These are phyloP conservation scores for Coniochaeta sp. DNA, from an alignment of 2,329 filamentous ascomycete genomes.

Conservation along the genomic window DNA sequence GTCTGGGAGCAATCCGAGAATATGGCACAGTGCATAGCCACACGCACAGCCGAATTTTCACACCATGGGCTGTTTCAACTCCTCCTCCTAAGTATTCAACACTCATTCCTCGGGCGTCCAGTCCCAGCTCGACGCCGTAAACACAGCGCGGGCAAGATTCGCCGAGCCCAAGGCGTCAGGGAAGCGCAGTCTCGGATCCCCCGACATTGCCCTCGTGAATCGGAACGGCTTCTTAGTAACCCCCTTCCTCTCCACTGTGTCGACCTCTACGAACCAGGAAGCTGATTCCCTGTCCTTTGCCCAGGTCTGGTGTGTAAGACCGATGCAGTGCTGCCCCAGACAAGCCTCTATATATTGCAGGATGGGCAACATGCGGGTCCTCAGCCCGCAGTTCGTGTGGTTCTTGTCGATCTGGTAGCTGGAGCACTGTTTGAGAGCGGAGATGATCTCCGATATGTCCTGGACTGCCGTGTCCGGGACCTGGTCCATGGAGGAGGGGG, in stretches of 20 bases:
- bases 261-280: conserved; percentile 30
- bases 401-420: conserved; percentile 68
- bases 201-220: conserved; percentile 43
- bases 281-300: conserved; percentile 28
- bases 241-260: conserved; percentile 11
- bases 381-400: conserved; percentile 66
- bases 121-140: conserved; percentile 51
- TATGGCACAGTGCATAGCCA: no score
- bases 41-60: no score
- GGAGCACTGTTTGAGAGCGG: conserved; percentile 57
- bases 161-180: conserved; percentile 43
- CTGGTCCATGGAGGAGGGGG: conserved; percentile 35
- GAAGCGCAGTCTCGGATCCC: conserved; percentile 41
- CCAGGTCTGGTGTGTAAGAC: conserved; percentile 40
- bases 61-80: no score
- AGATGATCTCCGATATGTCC: conserved; percentile 55
- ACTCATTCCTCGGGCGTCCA: conserved; percentile 45
- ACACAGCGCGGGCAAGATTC: conserved; percentile 43
- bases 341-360: conserved; percentile 57
- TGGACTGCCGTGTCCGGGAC: conserved; percentile 45
- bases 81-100: background rate
- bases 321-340: conserved; percentile 38
- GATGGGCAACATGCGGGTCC: conserved; percentile 57
- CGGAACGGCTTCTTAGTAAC: conserved; percentile 28
- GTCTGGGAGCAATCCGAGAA: no score